A percentile compares a stretch with the other conserved stretches of the same genome.
Conservation (phyloP, 257 asterid species). For the Rhazya stricta region DNA sequence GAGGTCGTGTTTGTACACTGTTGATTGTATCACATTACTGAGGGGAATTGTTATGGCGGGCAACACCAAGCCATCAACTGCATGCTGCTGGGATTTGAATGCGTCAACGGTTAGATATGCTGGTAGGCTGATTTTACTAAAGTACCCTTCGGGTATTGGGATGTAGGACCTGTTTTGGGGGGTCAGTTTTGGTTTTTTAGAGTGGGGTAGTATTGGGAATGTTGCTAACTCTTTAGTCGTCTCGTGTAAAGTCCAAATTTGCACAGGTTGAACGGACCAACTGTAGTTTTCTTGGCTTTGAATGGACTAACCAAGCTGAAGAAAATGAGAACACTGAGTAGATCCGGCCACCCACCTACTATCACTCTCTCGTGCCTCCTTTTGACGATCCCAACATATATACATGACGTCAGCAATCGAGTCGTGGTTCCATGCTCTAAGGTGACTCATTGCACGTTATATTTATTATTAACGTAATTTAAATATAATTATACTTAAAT, state of each 20-base stretch:
- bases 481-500: too few relatives aligned
- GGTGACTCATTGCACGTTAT: too few relatives aligned
- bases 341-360: too few relatives aligned
- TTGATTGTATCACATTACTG: not conserved
- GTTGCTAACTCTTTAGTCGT: not conserved
- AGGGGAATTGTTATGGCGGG: not conserved
- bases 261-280: conserved; percentile 1
- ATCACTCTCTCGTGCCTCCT: too few relatives aligned
- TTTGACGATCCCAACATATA: too few relatives aligned
- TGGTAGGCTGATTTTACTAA: not conserved
- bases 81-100: conserved; percentile 2
- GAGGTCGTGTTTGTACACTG: not conserved
- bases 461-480: too few relatives aligned
- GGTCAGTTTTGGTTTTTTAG: not conserved
- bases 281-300: not conserved
- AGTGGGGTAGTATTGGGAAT: not conserved
- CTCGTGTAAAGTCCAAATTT: not conserved
- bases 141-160: not conserved
- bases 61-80: not conserved
- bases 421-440: too few relatives aligned
- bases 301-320: not conserved
- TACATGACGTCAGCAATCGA: too few relatives aligned
- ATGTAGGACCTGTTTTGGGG: not conserved
- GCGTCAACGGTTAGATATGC: not conserved
- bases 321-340: not conserved